phyloP scores from a whole-genome alignment of 495 filamentous ascomycete genomes.

The Tuber borchii region DNA sequence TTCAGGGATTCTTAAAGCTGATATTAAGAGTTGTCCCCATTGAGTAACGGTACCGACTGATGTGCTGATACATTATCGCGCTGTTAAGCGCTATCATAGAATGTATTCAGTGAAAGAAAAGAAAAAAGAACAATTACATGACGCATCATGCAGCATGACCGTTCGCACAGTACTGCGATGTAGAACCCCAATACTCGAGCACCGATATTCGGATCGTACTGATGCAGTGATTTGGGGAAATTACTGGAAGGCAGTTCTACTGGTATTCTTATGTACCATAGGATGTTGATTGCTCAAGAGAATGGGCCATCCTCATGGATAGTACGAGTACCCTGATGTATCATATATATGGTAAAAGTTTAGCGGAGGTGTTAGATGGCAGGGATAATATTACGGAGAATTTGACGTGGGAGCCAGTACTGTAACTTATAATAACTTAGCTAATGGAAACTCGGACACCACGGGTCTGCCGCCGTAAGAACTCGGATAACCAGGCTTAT shows the following conservation, averaged over 20 bases:
- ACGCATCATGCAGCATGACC: not conserved
- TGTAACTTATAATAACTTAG: not conserved
- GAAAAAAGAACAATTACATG: not conserved
- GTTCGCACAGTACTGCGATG: not conserved
- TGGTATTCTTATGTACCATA: not conserved
- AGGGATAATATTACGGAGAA: not conserved
- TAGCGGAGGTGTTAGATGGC: not conserved
- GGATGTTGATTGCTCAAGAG: not conserved
- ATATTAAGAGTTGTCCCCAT: not conserved
- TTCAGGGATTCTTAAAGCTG: not conserved
- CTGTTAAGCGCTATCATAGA: not conserved
- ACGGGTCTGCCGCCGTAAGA: not conserved
- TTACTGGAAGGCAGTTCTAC: not conserved
- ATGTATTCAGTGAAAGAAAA: not conserved
- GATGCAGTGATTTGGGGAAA: constrained; percentile 1
- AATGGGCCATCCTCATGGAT: not conserved
- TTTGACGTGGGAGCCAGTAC: not conserved
- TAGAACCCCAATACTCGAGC: not conserved
- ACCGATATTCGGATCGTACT: not conserved
- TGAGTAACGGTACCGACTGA: not conserved
- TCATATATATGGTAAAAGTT: not conserved
- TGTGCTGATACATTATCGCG: not conserved
- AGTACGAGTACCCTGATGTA: not conserved
- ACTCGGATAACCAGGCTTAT: not conserved
- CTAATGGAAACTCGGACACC: not conserved